Base-by-base conservation (phyloP, 2,329 filamentous ascomycete genomes). In the Alternaria triticina region DNA sequence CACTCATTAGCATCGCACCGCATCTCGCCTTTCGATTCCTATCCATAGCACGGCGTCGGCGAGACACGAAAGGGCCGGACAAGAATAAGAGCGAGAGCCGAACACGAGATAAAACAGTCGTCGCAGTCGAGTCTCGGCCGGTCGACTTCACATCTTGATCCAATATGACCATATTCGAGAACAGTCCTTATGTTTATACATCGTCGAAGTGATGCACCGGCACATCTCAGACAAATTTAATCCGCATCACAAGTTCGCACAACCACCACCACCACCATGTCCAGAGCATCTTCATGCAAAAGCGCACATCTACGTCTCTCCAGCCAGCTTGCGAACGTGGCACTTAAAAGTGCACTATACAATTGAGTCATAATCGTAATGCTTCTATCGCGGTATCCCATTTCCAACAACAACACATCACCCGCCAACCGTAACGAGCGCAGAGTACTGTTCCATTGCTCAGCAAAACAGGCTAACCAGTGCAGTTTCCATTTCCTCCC, bases 391-490 rank as follows among this genome's bases (percentile, higher is more conserved):
- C 20, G 28, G 12, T 52, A 17, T 36, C n/a, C 49, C 49, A 40
- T 28, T 12, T 22, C 28, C 20, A 51, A 33, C 49, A 12, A 51
- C 17, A 51, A 51, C 30, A 23, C 36, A 40, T 20, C 49, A 25
- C 22, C 49, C 49, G 20, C 49, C 17, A 10, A 40, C 33, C 17
- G 15, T 33, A 52, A 15, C 33, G 23, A 15, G 49, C 30, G 49
- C 49, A 25, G 23, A 22, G 11, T 40, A 36, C 30, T 36, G 28
- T 52, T 36, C 13, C 33, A 36, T 52, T 36, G 49, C 49, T 52
- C 30, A 52, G 30, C 36, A 51, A 45, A 51, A 22, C 33, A 52
- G 49, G 49, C 49, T 52, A 52, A 52, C 49, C 28, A 52, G 49
- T 40, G 49, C 49, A 52, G 9, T 36, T 55, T 33, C 22, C 51